Conservation (phyloP, 192 early-diverging fungal genomes). For the Entomortierella parvispora region DNA sequence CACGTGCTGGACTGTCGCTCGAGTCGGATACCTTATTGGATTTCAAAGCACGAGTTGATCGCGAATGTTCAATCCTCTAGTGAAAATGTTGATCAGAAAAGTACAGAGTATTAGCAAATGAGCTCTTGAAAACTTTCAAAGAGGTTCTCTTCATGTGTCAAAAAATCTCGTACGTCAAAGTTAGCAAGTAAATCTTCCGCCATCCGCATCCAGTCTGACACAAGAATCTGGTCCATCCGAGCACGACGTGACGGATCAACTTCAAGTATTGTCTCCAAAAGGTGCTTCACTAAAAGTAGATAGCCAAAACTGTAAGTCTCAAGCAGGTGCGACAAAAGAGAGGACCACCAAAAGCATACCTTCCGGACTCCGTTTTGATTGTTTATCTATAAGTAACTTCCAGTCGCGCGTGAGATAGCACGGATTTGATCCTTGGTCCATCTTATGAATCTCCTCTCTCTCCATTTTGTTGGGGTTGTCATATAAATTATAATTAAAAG, state of each 20-base stretch:
- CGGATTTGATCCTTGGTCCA: not conserved
- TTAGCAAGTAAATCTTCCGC: conserved; percentile 20
- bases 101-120: too few relatives aligned
- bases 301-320: too few relatives aligned
- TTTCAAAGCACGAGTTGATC: too few relatives aligned
- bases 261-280: conserved; percentile 12
- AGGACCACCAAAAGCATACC: conserved; percentile 6
- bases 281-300: conserved; percentile 11
- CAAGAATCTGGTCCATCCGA: not conserved
- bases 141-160: too few relatives aligned
- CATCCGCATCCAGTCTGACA: conserved; percentile 32
- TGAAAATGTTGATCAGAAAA: too few relatives aligned
- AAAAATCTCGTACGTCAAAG: conserved; percentile 17
- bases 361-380: conserved; percentile 3
- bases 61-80: too few relatives aligned
- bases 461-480: too few relatives aligned
- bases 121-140: too few relatives aligned
- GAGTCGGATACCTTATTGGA: too few relatives aligned
- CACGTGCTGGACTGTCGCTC: too few relatives aligned
- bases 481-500: conserved; percentile 4
- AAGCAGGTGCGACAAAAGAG: not conserved
- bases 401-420: not conserved
- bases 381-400: not conserved
- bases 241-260: conserved; percentile 30
- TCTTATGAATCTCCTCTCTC: not conserved